Base-by-base conservation (phyloP, 2,329 filamentous ascomycete species). In the Phoma sp. region DNA sequence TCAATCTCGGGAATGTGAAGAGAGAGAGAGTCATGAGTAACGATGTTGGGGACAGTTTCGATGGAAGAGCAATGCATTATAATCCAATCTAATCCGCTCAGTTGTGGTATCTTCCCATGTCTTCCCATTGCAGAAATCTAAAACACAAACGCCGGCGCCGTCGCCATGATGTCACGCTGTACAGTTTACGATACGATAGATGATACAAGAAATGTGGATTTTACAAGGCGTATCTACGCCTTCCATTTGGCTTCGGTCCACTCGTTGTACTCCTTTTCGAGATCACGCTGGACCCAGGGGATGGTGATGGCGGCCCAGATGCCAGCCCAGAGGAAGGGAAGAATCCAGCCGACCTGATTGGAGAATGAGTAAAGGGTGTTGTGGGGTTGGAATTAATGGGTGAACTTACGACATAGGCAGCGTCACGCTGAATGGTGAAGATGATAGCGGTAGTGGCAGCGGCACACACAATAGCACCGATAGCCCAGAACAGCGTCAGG, bases 401-500 rank as follows among this genome's bases (percentile, higher is more conserved):
- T n/a, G 9, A 9, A 76, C 75, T 56, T 71, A 81, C 76, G 35
- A 78, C 72, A 58, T 81, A 82, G 11, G 79, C 80, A 37, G 76
- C 77, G 52, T 82, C 78, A 23, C 73, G 69, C 44, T 76, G 64
- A 14, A 80, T 73, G 5, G 79, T 81, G 61, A 81, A 81, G 18
- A 81, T 70, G 24, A 82, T 68, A 10, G 75, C 75, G 1, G 78
- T 79, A 11, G 74, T 76, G 6, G 76, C 66, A 3, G 70, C 67
- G 0, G 78, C 74, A 51, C 75, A 75, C 2, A 63, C 66, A 42
- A 79, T 69, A 3, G 75, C 72, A 7, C 79, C 79, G 52, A 80
- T 65, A 6, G 78, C 80, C 82, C 82, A 84, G 64, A 83, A 83
- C 4, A 81, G 62, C 3, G 80, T 81, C 57, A 83, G 61, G 2